These are phyloP conservation scores for Zarea fungicola DNA, from an alignment of 2,329 filamentous ascomycete genomes.

Conservation along the genomic window DNA sequence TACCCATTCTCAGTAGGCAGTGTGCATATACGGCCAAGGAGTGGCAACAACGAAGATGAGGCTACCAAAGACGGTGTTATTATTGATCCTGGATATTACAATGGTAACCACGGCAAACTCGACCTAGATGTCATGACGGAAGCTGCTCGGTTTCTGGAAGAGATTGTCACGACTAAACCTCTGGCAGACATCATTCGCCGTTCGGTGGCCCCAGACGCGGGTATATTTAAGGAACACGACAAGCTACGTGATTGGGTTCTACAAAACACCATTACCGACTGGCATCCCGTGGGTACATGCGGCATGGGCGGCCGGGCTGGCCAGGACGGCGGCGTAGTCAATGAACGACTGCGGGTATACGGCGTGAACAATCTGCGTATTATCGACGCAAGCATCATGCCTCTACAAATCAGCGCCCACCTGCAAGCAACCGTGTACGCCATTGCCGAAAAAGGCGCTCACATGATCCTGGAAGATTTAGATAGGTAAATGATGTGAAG, in stretches of 20 bases:
- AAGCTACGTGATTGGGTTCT: constrained; percentile 23
- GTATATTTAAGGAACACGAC: constrained; percentile 15
- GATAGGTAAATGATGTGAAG: no score
- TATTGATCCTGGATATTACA: constrained; percentile 40
- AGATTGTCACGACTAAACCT: constrained; percentile 32
- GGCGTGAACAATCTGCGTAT: constrained; percentile 24
- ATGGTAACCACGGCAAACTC: constrained; percentile 31
- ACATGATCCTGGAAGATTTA: constrained; percentile 25
- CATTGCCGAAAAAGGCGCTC: constrained; percentile 28
- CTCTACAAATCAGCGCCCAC: constrained; percentile 25
- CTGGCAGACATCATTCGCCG: constrained; percentile 32
- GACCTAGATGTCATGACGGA: constrained; percentile 40
- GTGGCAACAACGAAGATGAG: constrained; percentile 21
- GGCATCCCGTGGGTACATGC: constrained; percentile 37
- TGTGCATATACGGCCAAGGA: constrained; percentile 35
- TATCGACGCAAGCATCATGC: constrained; percentile 27
- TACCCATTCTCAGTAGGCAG: constrained; percentile 46
- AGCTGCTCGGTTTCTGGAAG: constrained; percentile 34
- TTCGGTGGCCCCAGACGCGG: constrained; percentile 20
- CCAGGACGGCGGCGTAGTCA: constrained; percentile 27
- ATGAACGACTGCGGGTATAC: constrained; percentile 25
- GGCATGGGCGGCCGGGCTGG: constrained; percentile 27
- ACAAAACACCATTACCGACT: constrained; percentile 26
- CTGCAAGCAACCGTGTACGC: constrained; percentile 26
- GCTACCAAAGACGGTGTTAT: background rate